Conservation (phyloP, 2,329 filamentous ascomycete genomes). For the Trichoderma endophyticum region DNA sequence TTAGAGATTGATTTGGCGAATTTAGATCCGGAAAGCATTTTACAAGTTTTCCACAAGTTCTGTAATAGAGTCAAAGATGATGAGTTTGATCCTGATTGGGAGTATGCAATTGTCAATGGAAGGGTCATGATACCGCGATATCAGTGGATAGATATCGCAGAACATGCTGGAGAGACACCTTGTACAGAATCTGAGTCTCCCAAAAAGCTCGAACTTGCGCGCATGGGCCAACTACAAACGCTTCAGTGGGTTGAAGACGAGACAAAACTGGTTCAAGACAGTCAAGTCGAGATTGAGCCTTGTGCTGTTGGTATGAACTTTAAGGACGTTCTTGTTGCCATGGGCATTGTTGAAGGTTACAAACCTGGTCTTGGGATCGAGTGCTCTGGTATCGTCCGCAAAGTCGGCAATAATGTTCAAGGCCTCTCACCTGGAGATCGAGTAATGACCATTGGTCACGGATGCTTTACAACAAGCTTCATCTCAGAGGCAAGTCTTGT, state of each 20-base stretch:
- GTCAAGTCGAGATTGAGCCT: conserved; percentile 3
- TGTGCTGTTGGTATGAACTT: conserved; percentile 14
- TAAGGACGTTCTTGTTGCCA: conserved; percentile 20
- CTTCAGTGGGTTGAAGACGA: neutral
- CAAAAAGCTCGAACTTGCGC: neutral
- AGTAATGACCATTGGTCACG: conserved; percentile 25
- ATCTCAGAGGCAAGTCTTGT: neutral
- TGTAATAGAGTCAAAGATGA: neutral
- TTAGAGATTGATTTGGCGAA: conserved; percentile 4
- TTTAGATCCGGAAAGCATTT: neutral
- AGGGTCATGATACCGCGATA: conserved; percentile 4
- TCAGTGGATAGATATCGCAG: neutral
- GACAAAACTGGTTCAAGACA: neutral
- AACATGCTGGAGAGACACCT: neutral
- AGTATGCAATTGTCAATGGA: neutral
- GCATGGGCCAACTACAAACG: neutral
- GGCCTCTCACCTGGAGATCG: conserved; percentile 33
- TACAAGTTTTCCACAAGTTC: neutral
- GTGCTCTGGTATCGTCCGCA: conserved; percentile 25
- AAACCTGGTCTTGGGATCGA: conserved; percentile 30
- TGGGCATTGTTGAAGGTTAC: conserved; percentile 1
- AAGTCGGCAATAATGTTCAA: conserved; percentile 18
- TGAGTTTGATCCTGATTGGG: conserved; percentile 6
- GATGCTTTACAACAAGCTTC: neutral
- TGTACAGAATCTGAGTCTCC: neutral